Percentiles rank a stretch among this genome's conserved stretches.
These are phyloP conservation scores for Suillus hirtellus DNA, from an alignment of 768 basidiomycete species.

Conservation along the genomic window DNA sequence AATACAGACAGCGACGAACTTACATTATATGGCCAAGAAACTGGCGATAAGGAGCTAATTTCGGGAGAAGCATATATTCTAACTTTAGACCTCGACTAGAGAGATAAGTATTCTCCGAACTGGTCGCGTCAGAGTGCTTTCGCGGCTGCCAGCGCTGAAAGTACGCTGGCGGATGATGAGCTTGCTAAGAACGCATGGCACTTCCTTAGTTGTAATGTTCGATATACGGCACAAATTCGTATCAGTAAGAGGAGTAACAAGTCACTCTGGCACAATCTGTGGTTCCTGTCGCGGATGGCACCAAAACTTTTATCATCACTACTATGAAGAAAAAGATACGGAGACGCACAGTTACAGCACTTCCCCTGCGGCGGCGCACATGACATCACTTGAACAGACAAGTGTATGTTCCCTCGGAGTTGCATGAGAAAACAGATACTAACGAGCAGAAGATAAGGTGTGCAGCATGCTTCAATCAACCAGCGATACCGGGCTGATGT, in stretches of 20 bases:
- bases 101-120: background rate
- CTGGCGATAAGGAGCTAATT: slow-evolving; percentile 4
- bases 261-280: background rate
- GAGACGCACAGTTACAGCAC: background rate
- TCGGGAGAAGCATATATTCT: background rate
- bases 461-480: background rate
- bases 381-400: background rate
- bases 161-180: background rate
- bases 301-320: background rate
- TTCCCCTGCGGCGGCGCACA: background rate
- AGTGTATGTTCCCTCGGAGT: background rate
- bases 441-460: background rate
- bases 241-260: background rate
- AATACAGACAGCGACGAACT: background rate
- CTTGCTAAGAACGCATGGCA: background rate
- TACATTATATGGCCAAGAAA: background rate
- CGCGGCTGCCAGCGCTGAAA: background rate
- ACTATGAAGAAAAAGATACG: background rate
- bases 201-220: background rate
- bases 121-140: background rate
- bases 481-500: background rate
- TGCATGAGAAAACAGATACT: slow-evolving; percentile 1
- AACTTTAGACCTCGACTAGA: background rate
- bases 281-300: background rate
- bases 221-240: background rate